A percentile compares a stretch with the other conserved stretches of the same genome.
Conservation (phyloP, 2,329 filamentous ascomycete species). For the Byssothecium circinans region DNA sequence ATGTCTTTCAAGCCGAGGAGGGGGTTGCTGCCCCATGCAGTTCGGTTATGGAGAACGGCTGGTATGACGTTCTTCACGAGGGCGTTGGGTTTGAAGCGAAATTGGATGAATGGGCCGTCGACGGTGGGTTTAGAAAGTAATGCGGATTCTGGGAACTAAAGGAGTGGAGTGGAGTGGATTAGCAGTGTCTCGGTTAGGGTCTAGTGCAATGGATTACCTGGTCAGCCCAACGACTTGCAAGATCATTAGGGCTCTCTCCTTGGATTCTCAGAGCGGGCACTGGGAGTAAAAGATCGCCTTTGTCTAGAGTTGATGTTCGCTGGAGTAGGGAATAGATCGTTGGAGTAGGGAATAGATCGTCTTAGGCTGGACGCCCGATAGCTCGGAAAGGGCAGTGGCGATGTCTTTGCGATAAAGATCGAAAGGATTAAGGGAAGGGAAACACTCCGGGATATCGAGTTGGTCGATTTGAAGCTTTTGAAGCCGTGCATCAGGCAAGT, state of each 20-base stretch:
- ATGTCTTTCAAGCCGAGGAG: constrained; percentile 59
- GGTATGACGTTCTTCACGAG: constrained; percentile 66
- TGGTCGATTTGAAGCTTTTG: too few relatives aligned
- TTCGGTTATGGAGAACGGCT: constrained; percentile 61
- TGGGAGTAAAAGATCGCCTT: constrained; percentile 76
- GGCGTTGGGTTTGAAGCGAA: constrained; percentile 68
- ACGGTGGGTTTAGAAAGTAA: constrained; percentile 66
- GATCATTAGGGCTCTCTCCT: constrained; percentile 56
- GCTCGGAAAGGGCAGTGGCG: too few relatives aligned
- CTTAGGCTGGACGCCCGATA: too few relatives aligned
- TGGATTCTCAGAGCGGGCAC: constrained; percentile 74
- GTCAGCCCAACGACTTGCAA: constrained; percentile 34
- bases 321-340: too few relatives aligned
- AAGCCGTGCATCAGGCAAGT: too few relatives aligned
- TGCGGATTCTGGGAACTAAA: constrained; percentile 68
- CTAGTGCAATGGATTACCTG: not conserved
- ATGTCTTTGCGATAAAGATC: too few relatives aligned
- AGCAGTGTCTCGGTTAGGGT: constrained; percentile 1
- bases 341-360: too few relatives aligned
- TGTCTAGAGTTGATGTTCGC: constrained; percentile 74
- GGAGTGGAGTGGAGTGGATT: too few relatives aligned
- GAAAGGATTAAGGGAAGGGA: too few relatives aligned
- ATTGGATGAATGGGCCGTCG: constrained; percentile 69
- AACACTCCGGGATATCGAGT: too few relatives aligned
- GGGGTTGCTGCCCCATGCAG: constrained; percentile 62